Evolutionary conservation across 106 monocot genomes (phyloP), one percentile per base, ranked within the genome.

Genomic region (Phalaenopsis aphrodite): DNA sequence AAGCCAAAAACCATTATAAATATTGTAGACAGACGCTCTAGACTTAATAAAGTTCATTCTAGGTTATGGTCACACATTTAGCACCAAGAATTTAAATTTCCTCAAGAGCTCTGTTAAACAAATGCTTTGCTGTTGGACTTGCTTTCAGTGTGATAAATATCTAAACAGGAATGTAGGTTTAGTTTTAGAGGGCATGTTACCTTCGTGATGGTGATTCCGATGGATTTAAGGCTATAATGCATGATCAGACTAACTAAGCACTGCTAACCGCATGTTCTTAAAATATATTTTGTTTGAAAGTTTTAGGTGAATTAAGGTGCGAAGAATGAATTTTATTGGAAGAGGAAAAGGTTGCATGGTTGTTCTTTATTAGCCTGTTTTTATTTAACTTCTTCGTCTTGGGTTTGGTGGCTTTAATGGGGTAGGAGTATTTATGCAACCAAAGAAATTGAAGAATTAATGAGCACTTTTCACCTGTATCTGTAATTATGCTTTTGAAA

Each of bases 81-180:
- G n/a, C 61, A 61, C 61, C 61, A 3, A n/a, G n/a, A 61, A n/a
- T 61, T 61, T 61, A 61, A 61, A 61, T 69, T 69, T 69, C 38
- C 38, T 2, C 9, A 9, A 69, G 38, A 61, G n/a, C 61, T 37
- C 5, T 30, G 38, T 39, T 39, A 69, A 69, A 5, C 2, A 39
- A 69, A 69, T 69, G 39, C 30, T 1, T 39, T 38, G 69, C 38
- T 37, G 69, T 39, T 69, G 38, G 10, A 38, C 69, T 69, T 39
- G 69, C 69, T 38, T 69, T 42, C 18, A 11, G 73, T 73, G 73
- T 73, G 73, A 73, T 19, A 6, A 73, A 73, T 73, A 73, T 43
- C 41, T 73, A 73, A 73, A 42, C 42, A 73, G 3, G 73, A 6
- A 11, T 42, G 12, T 42, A 19, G 18, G 17, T 41, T 73, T 73